Evolutionary conservation across 176 grass and related monocot genomes (phyloP), one percentile per base, ranked within the genome.

Genomic region (Phragmites australis): DNA sequence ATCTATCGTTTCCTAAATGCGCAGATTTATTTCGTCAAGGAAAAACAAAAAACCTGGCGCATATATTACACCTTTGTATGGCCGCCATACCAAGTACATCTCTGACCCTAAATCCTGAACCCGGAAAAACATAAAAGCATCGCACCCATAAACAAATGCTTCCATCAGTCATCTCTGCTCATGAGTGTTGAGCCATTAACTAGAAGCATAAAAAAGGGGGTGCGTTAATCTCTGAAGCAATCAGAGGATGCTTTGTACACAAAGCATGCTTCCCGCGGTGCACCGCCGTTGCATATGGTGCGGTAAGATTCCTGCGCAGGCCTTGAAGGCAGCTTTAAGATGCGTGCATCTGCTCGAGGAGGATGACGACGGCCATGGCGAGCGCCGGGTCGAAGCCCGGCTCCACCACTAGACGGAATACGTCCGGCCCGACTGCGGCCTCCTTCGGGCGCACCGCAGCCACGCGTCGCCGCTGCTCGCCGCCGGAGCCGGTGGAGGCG

Each of bases 331-430:
- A n/a, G 6, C 37, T 17, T 83, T 15, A 82, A 31, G 81, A 62
- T 0, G 51, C 52, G 72, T 84, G 71, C 90, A 89, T 91, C 84
- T 89, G 91, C 21, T 93, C 91, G 6, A 97, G 87, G 65, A 97
- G 81, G 18, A 97, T 88, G 76, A 97, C 94, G 15, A 97, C 84
- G 75, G 91, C 91, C 94, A 91, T 97, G 81, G 91, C 91, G 6
- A 81, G 75, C 25, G 91, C 74, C n/a, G 86, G 65, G 40, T 91
- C 91, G 6, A 93, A 91, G 18, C 84, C 88, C 1, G 91, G 94
- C 78, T 91, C 88, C 25, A 97, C 91, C 11, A 90, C 19, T 39
- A 97, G 85, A 40, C 70, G 69, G 81, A 97, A 97, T 54, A 97
- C 91, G 78, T 97, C 94, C 15, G 60, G 84, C 5, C 91, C 89